These are phyloP conservation scores for Cucumis hystrix DNA, from an alignment of 306 rosid genomes.

Conservation along the genomic window DNA sequence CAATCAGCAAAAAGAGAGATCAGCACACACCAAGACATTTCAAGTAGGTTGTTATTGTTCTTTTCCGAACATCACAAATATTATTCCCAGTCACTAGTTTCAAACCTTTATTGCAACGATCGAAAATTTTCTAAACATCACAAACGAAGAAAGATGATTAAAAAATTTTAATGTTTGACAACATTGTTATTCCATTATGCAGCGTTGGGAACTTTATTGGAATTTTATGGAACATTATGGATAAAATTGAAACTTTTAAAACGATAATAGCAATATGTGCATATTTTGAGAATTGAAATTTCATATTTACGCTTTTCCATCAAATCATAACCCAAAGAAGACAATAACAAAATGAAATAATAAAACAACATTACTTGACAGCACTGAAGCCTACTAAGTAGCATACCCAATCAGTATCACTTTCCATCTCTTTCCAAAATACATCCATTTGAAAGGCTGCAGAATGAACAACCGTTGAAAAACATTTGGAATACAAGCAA, in stretches of 20 bases:
- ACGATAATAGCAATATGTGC: background rate
- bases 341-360: background rate
- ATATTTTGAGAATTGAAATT: background rate
- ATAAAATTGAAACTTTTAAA: background rate
- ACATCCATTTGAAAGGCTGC: constrained; percentile 68
- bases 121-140: background rate
- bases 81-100: too few relatives aligned
- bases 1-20: too few relatives aligned
- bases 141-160: background rate
- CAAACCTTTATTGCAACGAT: background rate
- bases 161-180: background rate
- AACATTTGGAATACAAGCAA: constrained; percentile 17
- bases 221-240: background rate
- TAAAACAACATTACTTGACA: background rate
- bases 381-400: constrained; percentile 8
- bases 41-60: too few relatives aligned
- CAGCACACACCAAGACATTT: too few relatives aligned
- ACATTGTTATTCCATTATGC: background rate
- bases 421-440: constrained; percentile 89
- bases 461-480: constrained; percentile 62
- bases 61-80: too few relatives aligned
- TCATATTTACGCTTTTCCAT: background rate
- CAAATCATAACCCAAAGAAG: background rate
- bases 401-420: constrained; percentile 95
- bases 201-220: background rate